Evolutionary conservation across 805 yeast genomes (phyloP).

Genomic region (Barnettozyma salicaria): DNA sequence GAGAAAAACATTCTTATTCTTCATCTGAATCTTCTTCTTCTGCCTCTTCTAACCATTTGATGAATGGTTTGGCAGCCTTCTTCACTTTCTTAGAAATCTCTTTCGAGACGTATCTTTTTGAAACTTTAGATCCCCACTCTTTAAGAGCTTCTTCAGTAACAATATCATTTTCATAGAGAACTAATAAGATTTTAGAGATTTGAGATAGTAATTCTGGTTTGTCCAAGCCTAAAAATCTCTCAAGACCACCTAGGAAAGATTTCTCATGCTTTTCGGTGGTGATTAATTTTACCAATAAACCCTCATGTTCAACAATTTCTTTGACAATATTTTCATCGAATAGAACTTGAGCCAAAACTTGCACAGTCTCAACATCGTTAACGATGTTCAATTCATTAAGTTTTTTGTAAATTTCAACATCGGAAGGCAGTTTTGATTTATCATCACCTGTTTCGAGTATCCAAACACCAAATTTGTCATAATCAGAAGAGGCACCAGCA

Average conservation of each 20-base stretch:
- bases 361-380: slow-evolving; percentile 69
- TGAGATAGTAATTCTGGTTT: slow-evolving; percentile 63
- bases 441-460: slow-evolving; percentile 47
- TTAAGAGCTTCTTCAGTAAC: slow-evolving; percentile 75
- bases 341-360: slow-evolving; percentile 86
- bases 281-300: slow-evolving; percentile 75
- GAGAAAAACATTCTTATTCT: slow-evolving; percentile 14
- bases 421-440: slow-evolving; percentile 62
- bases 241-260: slow-evolving; percentile 92
- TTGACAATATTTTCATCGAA: slow-evolving; percentile 71
- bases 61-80: slow-evolving; percentile 92
- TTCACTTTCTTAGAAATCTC: slow-evolving; percentile 89
- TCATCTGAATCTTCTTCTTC: slow-evolving; percentile 61
- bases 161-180: slow-evolving; percentile 77
- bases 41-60: slow-evolving; percentile 93
- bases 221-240: slow-evolving; percentile 82
- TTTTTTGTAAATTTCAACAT: slow-evolving; percentile 89
- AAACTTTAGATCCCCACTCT: slow-evolving; percentile 85
- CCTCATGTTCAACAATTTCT: slow-evolving; percentile 72
- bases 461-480: slow-evolving; percentile 89
- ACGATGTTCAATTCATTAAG: slow-evolving; percentile 73
- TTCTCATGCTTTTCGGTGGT: slow-evolving; percentile 66
- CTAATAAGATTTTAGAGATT: slow-evolving; percentile 77
- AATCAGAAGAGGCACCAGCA: slow-evolving; percentile 41
- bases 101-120: slow-evolving; percentile 91